These are phyloP conservation scores for Alternaria incomplexa DNA, from an alignment of 2,329 filamentous ascomycete genomes.

Conservation along the genomic window DNA sequence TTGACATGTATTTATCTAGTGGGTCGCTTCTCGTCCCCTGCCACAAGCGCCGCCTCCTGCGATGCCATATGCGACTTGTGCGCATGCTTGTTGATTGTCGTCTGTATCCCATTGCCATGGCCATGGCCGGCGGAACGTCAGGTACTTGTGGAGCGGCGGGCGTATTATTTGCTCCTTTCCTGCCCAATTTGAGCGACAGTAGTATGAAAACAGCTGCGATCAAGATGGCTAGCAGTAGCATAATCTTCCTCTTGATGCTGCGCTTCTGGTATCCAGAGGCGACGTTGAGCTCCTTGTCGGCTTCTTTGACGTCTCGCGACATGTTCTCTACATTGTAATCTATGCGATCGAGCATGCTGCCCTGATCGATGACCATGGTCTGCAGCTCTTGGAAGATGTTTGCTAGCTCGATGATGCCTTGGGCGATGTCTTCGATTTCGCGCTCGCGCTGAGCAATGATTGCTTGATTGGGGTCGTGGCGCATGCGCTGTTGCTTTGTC, in stretches of 20 bases:
- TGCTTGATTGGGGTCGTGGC: conserved; percentile 72
- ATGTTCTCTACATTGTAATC: conserved; percentile 95
- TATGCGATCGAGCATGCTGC: conserved; percentile 59
- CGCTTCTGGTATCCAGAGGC: conserved; percentile 87
- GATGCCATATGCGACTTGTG: conserved; percentile 41
- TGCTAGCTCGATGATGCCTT: conserved; percentile 95
- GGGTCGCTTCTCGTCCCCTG: conserved; percentile 20
- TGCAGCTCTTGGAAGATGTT: conserved; percentile 97
- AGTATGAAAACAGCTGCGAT: conserved; percentile 84
- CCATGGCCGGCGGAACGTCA: conserved; percentile 24
- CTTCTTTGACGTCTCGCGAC: conserved; percentile 89
- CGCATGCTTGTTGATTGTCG: conserved; percentile 19
- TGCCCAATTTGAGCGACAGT: conserved; percentile 80
- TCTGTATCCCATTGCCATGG: conserved; percentile 16
- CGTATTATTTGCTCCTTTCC: conserved; percentile 39
- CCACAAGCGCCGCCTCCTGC: conserved; percentile 45
- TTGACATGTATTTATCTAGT: neutral
- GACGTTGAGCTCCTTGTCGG: conserved; percentile 88
- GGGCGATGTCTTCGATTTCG: conserved; percentile 97
- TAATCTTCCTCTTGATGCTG: conserved; percentile 89
- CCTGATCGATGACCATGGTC: conserved; percentile 74
- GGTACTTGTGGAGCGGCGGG: conserved; percentile 24
- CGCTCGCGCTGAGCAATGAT: conserved; percentile 90
- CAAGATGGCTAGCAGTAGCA: conserved; percentile 83
- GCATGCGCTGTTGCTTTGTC: conserved; percentile 67